Evolutionary conservation across 2,329 filamentous ascomycete species (phyloP).

Genomic region (Onygenales sp.): DNA sequence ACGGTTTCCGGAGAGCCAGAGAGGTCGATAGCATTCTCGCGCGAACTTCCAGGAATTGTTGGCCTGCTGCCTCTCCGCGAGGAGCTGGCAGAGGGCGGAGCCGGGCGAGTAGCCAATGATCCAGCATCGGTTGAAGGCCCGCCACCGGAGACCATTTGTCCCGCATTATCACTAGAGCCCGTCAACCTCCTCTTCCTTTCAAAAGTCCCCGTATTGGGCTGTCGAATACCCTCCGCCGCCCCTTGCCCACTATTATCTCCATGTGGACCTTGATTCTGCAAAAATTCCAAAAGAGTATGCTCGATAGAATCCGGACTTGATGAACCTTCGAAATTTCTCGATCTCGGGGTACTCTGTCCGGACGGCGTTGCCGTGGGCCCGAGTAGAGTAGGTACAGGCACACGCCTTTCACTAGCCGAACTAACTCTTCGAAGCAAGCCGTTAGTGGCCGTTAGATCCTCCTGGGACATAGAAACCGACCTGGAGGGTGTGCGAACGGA

Average conservation of each 20-base stretch:
- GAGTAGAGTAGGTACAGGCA: no score
- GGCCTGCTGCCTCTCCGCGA: not conserved
- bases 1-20: conserved; percentile 17
- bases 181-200: conserved; percentile 36
- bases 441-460: not conserved
- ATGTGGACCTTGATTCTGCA: not conserved
- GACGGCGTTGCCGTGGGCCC: no score
- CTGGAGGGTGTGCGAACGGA: not conserved
- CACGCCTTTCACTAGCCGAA: no score
- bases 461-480: not conserved
- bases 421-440: not conserved
- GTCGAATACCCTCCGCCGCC: not conserved
- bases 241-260: not conserved
- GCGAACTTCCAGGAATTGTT: conserved; percentile 19
- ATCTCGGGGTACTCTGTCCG: no score
- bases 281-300: conserved; percentile 4
- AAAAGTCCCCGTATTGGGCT: conserved; percentile 7
- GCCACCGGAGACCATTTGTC: conserved; percentile 4
- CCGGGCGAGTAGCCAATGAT: not conserved
- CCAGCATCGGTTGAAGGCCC: not conserved
- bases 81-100: not conserved
- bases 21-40: conserved; percentile 24
- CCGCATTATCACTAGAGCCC: conserved; percentile 22
- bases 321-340: not conserved
- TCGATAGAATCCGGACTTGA: conserved; percentile 4